These are phyloP conservation scores for Lachancea waltii DNA, from an alignment of 805 yeast species.

Conservation along the genomic window DNA sequence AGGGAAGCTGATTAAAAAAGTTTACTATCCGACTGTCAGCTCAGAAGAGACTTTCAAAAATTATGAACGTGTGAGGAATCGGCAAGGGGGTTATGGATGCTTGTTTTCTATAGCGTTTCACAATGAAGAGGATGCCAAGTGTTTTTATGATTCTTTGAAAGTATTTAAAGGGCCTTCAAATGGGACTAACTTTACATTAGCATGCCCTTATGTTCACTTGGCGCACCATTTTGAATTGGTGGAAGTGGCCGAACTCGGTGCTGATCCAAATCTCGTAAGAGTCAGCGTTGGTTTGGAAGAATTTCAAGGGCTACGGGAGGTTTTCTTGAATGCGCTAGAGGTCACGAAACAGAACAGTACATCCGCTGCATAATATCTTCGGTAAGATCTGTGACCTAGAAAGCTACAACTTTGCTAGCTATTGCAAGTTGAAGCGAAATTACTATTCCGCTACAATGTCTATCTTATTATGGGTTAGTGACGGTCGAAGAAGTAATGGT, in stretches of 20 bases:
- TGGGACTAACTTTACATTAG: slow-evolving; percentile 74
- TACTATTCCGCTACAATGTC: no score
- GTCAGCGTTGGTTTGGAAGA: slow-evolving; percentile 79
- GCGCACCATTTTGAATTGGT: slow-evolving; percentile 80
- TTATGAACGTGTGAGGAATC: slow-evolving; percentile 62
- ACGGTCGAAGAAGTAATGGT: no score
- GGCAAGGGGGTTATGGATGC: slow-evolving; percentile 83
- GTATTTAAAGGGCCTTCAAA: slow-evolving; percentile 74
- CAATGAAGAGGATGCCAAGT: slow-evolving; percentile 54
- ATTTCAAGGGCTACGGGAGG: slow-evolving; percentile 43
- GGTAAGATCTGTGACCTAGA: no score
- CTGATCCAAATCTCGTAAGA: slow-evolving; percentile 66
- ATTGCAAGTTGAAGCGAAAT: no score
- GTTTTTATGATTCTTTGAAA: slow-evolving; percentile 57
- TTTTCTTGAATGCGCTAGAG: slow-evolving; percentile 45
- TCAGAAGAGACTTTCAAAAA: slow-evolving; percentile 45
- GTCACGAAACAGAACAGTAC: no score
- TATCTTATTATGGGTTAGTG: no score
- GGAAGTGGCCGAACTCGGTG: slow-evolving; percentile 73
- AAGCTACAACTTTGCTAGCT: no score
- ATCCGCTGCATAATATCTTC: no score
- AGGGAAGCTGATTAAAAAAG: slow-evolving; percentile 44
- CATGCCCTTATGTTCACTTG: slow-evolving; percentile 76
- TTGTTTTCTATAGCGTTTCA: slow-evolving; percentile 67
- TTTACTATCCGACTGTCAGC: slow-evolving; percentile 63